Percentiles rank a stretch among this genome's conserved stretches.
phyloP scores from a whole-genome alignment of 179 eudicot genomes.

The Spergularia azorica region DNA sequence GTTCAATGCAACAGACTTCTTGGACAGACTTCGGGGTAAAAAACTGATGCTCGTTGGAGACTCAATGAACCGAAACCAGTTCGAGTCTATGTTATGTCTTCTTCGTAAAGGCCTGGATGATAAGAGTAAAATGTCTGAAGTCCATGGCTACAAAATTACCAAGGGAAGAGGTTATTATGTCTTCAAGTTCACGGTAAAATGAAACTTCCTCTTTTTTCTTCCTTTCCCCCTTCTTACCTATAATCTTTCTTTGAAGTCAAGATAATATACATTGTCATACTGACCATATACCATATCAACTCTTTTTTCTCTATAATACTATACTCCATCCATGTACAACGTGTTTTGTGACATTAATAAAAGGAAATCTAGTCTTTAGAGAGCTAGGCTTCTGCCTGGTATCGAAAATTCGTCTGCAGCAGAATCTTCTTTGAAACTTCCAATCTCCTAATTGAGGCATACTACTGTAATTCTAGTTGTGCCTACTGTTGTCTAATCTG shows the following conservation, averaged over 20 bases:
- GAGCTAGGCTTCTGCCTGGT: not conserved
- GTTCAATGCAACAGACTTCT: slow-evolving; percentile 83
- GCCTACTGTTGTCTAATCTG: slow-evolving; percentile 1
- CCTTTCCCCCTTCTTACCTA: too few species aligned
- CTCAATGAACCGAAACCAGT: slow-evolving; percentile 95
- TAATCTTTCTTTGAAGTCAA: too few species aligned
- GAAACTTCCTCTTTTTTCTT: not conserved
- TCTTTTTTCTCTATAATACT: too few species aligned
- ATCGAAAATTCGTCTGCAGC: not conserved
- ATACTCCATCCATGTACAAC: too few species aligned
- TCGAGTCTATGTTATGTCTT: slow-evolving; percentile 91
- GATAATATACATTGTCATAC: too few species aligned
- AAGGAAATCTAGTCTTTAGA: not conserved
- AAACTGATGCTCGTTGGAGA: slow-evolving; percentile 90
- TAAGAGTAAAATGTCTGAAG: slow-evolving; percentile 87
- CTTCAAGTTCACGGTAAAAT: slow-evolving; percentile 83
- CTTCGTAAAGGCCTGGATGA: slow-evolving; percentile 70
- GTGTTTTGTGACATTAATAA: not conserved
- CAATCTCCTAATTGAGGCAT: not conserved
- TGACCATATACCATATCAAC: too few species aligned
- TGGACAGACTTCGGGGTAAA: slow-evolving; percentile 79
- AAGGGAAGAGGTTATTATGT: slow-evolving; percentile 87
- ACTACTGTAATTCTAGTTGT: not conserved
- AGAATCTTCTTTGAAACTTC: not conserved
- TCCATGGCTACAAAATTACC: slow-evolving; percentile 81